phyloP scores from a whole-genome alignment of 148 eudicot species.

The Fagopyrum homotropicum region DNA sequence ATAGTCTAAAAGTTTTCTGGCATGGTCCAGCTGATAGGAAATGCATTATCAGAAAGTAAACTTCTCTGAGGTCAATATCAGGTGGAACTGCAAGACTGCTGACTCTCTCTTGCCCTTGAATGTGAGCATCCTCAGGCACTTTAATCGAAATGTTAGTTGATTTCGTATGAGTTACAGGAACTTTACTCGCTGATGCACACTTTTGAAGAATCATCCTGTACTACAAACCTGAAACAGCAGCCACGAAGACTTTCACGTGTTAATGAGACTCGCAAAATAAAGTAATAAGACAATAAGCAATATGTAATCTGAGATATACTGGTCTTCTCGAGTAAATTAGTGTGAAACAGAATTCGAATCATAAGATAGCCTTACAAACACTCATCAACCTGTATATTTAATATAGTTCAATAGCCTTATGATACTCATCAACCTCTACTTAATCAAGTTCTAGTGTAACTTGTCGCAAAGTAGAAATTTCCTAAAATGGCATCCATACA shows the following conservation, averaged over 20 bases:
- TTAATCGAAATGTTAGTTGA: constrained; percentile 24
- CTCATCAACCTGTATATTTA: neutral
- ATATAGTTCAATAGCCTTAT: neutral
- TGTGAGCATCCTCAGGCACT: constrained; percentile 31
- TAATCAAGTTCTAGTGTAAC: neutral
- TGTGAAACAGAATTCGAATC: neutral
- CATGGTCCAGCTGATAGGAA: constrained; percentile 88
- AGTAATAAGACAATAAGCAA: neutral
- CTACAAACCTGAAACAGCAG: constrained; percentile 29
- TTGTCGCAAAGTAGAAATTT: neutral
- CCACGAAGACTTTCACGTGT: neutral
- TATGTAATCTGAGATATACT: neutral
- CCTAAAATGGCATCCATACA: neutral
- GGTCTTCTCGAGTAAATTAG: neutral
- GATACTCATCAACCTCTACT: neutral
- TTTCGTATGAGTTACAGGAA: constrained; percentile 20
- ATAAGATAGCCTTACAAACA: neutral
- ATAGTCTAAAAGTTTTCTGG: constrained; percentile 52
- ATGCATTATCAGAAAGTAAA: constrained; percentile 83
- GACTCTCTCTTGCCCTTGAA: constrained; percentile 37
- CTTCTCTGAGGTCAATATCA: constrained; percentile 76
- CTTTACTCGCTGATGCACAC: constrained; percentile 20
- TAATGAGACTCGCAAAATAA: neutral
- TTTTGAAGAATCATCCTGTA: constrained; percentile 31
- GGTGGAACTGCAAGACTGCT: constrained; percentile 29